phyloP scores from a whole-genome alignment of 768 basidiomycete genomes.

The Dacryopinax spathularia region DNA sequence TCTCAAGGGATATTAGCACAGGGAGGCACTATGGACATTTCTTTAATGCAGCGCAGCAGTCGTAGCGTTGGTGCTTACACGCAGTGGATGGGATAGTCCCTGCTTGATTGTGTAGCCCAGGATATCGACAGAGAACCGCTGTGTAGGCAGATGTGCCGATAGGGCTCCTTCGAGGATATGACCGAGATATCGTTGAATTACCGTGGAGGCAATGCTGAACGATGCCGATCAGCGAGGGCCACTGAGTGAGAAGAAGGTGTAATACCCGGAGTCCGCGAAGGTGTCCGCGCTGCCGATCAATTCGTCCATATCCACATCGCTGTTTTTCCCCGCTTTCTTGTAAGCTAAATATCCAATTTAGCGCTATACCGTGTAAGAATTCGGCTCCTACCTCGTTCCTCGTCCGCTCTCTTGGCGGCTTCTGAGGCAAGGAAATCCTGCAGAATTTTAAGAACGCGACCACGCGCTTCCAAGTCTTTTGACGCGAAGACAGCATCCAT shows the following conservation, averaged over 20 bases:
- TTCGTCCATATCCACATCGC: conserved; percentile 74
- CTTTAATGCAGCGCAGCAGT: background rate
- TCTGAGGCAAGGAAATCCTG: conserved; percentile 84
- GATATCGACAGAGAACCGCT: conserved; percentile 76
- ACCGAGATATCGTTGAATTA: conserved; percentile 81
- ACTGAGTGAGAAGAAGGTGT: background rate
- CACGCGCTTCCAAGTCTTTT: conserved; percentile 52
- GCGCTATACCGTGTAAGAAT: background rate
- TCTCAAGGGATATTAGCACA: conserved; percentile 85
- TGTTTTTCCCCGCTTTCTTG: conserved; percentile 28
- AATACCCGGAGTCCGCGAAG: conserved; percentile 93
- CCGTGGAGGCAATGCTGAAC: conserved; percentile 78
- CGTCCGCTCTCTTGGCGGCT: conserved; percentile 56
- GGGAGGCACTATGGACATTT: conserved; percentile 59
- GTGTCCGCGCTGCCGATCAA: conserved; percentile 89
- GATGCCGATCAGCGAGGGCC: background rate
- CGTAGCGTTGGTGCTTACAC: conserved; percentile 34
- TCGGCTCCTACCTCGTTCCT: conserved; percentile 43
- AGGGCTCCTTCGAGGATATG: conserved; percentile 71
- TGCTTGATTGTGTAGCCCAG: conserved; percentile 87
- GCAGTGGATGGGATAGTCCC: conserved; percentile 87
- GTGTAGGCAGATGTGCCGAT: conserved; percentile 53
- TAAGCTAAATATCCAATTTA: conserved; percentile 23
- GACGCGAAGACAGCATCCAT: conserved; percentile 84
- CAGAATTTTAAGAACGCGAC: conserved; percentile 68